Conservation (phyloP, 2,329 filamentous ascomycete species). For the Ceratocystis ficicola region DNA sequence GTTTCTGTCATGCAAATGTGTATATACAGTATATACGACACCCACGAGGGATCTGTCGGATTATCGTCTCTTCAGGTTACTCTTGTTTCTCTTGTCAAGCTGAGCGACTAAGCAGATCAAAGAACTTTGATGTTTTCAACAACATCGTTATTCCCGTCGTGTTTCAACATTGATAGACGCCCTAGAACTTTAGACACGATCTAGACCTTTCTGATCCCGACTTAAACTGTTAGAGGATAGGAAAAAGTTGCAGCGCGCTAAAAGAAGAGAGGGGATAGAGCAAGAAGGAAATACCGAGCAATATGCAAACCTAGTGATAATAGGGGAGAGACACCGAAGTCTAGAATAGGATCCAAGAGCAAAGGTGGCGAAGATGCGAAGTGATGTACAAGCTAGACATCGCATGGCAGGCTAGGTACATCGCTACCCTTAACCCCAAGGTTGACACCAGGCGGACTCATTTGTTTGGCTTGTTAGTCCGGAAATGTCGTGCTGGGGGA, state of each 20-base stretch:
- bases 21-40: background rate
- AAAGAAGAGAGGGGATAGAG: background rate
- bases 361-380: background rate
- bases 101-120: constrained; percentile 1
- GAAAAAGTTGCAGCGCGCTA: background rate
- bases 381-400: no score
- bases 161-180: background rate
- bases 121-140: background rate
- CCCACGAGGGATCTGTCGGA: background rate
- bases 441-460: background rate
- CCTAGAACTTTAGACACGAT: background rate
- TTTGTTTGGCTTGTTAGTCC: background rate
- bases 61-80: background rate
- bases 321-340: background rate
- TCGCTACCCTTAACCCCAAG: background rate
- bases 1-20: background rate
- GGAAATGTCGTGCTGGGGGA: background rate
- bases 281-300: background rate
- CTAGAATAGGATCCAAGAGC: background rate
- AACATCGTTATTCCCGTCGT: background rate
- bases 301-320: background rate
- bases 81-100: background rate
- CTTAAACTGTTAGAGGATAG: background rate
- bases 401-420: background rate
- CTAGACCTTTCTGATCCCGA: background rate